phyloP scores from a whole-genome alignment of 1,284 basidiomycete species.

The Sporisorium iseilematis-ciliati region DNA sequence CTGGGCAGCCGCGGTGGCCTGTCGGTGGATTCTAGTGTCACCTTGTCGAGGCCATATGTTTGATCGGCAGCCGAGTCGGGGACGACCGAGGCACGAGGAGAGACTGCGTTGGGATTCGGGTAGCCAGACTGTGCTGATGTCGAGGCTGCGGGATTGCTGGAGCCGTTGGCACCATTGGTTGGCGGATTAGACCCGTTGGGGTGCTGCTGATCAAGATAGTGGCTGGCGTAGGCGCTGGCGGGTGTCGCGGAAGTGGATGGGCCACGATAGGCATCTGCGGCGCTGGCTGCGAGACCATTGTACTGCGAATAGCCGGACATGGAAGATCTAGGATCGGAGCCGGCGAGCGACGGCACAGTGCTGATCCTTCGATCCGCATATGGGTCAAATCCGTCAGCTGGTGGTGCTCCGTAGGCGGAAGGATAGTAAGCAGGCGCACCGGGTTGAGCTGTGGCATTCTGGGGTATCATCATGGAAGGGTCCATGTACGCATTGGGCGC shows the following conservation, averaged over 20 bases:
- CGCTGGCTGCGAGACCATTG: constrained; percentile 34
- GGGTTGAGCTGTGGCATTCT: constrained; percentile 9
- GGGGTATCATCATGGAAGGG: constrained; percentile 22
- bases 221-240: constrained; percentile 45
- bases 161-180: constrained; percentile 10
- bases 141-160: constrained; percentile 6
- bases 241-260: constrained; percentile 20
- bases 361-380: constrained; percentile 37
- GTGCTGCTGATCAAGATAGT: constrained; percentile 42
- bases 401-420: constrained; percentile 21
- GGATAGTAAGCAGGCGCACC: constrained; percentile 29
- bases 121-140: constrained; percentile 21
- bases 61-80: constrained; percentile 23
- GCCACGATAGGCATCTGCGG: constrained; percentile 42
- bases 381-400: constrained; percentile 21
- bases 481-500: constrained; percentile 30
- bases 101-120: constrained; percentile 38
- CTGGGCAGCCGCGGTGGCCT: constrained; percentile 50
- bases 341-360: constrained; percentile 28
- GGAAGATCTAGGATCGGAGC: constrained; percentile 34
- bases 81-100: constrained; percentile 39
- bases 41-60: constrained; percentile 16
- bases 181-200: constrained; percentile 7
- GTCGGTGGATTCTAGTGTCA: constrained; percentile 25
- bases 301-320: constrained; percentile 33